Conservation (phyloP, 805 yeast species). For the Vanderwaltozyma verrucispora region DNA sequence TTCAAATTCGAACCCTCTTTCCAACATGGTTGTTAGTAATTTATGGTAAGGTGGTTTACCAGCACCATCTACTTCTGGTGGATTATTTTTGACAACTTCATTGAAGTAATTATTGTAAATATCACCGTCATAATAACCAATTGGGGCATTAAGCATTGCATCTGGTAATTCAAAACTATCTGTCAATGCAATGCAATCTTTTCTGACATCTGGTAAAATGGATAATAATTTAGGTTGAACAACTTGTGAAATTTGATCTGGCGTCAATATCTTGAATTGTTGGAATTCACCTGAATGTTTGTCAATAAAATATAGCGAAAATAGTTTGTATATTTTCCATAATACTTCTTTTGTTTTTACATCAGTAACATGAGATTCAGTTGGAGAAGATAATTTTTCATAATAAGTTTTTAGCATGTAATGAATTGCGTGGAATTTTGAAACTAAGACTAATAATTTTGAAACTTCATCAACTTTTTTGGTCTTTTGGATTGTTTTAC, state of each 20-base stretch:
- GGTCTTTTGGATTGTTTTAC: conserved; percentile 18
- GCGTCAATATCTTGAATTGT: conserved; percentile 46
- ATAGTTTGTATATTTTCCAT: conserved; percentile 46
- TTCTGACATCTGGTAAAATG: conserved; percentile 44
- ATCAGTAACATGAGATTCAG: conserved; percentile 19
- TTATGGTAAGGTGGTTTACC: conserved; percentile 35
- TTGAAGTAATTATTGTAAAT: conserved; percentile 72
- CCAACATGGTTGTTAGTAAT: conserved; percentile 31
- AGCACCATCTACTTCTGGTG: conserved; percentile 41
- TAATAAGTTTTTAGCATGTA: conserved; percentile 27
- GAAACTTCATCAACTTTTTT: conserved; percentile 28
- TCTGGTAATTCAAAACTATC: conserved; percentile 81
- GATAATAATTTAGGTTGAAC: conserved; percentile 35
- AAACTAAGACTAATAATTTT: conserved; percentile 30
- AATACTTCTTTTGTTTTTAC: conserved; percentile 38
- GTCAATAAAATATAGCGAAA: conserved; percentile 58
- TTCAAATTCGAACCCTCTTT: conserved; percentile 30
- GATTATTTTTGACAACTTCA: conserved; percentile 44
- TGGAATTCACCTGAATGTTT: conserved; percentile 62
- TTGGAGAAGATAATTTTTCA: conserved; percentile 13
- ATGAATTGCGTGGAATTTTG: conserved; percentile 34
- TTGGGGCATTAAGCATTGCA: conserved; percentile 68
- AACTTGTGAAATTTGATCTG: conserved; percentile 36
- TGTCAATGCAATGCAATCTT: conserved; percentile 64
- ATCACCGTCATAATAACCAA: conserved; percentile 76